Evolutionary conservation across 148 eudicot genomes (phyloP), one percentile per base, ranked within the genome.

Genomic region (Silene latifolia): DNA sequence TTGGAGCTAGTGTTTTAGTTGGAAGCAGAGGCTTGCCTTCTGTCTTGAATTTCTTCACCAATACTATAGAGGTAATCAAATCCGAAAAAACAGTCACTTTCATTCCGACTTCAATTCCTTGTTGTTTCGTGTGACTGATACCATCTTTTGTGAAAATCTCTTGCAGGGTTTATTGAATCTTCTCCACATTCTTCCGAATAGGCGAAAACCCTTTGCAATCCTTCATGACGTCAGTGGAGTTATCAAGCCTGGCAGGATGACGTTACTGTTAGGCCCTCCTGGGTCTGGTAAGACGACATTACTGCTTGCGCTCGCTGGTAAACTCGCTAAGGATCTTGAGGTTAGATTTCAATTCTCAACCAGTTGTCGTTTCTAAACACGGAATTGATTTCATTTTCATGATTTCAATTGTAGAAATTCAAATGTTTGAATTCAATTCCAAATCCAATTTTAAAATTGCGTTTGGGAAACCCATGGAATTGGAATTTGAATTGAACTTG

Each of bases 181-280:
- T 74, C 88, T 91, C 66, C 93, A 81, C 81, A 71, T 94, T 67
- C 77, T 90, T 73, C 98, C 98, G 10, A 87, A 74, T 77, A 81
- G 89, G 75, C 90, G 86, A 86, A 84, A 66, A 61, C 88, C 89
- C 29, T 77, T 89, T 46, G 70, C 90, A 25, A 91, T 94, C 73
- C 96, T 94, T 51, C 88, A 85, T 76, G 87, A 94, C 83, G 87
- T 91, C 35, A 90, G 86, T 77, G 98, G 98, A 69, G 77, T 84
- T 73, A 88, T 94, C 82, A 90, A 93, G 85, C 97, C 98, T 77
- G 90, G 96, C 77, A 88, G 97, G 98, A 80, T 92, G 92, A 86
- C 97, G 46, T 81, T 93, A 74, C 89, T 92, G 59, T 79, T 90
- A 71, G 98, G 98, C 8, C 98, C 97, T 19, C 98, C 98, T 21